These are phyloP conservation scores for Gaeumannomyces sp. DNA, from an alignment of 2,329 filamentous ascomycete genomes.

Conservation along the genomic window DNA sequence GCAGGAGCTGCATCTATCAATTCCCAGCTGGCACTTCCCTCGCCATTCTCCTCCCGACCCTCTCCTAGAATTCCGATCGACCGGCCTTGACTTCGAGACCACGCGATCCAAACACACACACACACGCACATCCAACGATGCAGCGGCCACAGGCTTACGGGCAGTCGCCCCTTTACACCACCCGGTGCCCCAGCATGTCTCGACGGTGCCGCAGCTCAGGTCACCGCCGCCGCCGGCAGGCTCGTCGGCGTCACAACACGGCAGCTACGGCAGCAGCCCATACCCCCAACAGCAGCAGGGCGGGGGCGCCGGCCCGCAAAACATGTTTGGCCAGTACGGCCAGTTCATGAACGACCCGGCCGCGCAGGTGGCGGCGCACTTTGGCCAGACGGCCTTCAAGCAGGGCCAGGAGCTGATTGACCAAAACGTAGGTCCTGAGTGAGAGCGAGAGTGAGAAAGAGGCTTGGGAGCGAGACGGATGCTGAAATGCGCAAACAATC, in stretches of 20 bases:
- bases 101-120: not conserved
- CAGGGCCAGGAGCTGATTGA: slow-evolving; percentile 93
- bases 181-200: slow-evolving; percentile 96
- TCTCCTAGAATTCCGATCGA: not conserved
- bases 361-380: slow-evolving; percentile 88
- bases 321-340: slow-evolving; percentile 67
- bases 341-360: slow-evolving; percentile 95
- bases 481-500: not conserved
- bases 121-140: slow-evolving; percentile 47
- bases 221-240: slow-evolving; percentile 75
- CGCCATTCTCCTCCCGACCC: not conserved
- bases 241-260: slow-evolving; percentile 60
- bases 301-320: slow-evolving; percentile 40
- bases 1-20: not conserved
- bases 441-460: too few species aligned
- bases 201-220: slow-evolving; percentile 91
- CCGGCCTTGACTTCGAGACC: not conserved
- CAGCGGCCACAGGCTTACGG: slow-evolving; percentile 72
- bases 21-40: not conserved
- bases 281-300: slow-evolving; percentile 62
- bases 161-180: slow-evolving; percentile 94
- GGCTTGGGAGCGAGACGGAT: not conserved
- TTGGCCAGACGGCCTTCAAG: slow-evolving; percentile 85
- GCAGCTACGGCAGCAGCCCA: slow-evolving; percentile 56
- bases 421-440: slow-evolving; percentile 65